Base-by-base conservation (phyloP, 2,329 filamentous ascomycete genomes). In the Neonectria punicea region DNA sequence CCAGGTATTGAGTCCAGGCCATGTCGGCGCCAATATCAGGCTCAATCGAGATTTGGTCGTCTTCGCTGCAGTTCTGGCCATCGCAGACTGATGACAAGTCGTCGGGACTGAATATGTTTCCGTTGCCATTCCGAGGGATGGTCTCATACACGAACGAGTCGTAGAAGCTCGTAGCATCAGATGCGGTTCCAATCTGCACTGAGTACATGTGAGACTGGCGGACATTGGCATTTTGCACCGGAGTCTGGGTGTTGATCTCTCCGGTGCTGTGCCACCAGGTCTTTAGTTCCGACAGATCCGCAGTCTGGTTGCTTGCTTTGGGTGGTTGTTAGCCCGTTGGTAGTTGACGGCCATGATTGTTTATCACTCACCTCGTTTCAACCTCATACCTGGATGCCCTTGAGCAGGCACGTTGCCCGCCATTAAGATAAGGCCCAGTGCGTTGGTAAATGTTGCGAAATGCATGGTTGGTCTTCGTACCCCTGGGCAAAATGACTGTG, bases 101-200 rank as follows among this genome's bases (percentile, higher is more conserved):
- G 16, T 53, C 67, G 4, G 74, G 71, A 20, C 73, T 68, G 49
- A 64, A 68, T 41, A 78, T 76, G 16, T 75, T 72, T 11, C 73
- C 75, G 50, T 77, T 77, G n/a, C 78, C 78, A 63, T 78, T 80
- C 14, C 77, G 67, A 0, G 78, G 78, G 34, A 80, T 79, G 34
- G 71, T 63, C 65, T 80, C 76, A 58, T 80, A 79, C 10, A 77
- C 77, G 54, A 80, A 80, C 2, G 78, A 79, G 55, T 76, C 68
- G 43, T 70, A 63, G 36, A 73, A 73, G 2, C 34, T 22, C 10
- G 18, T 13, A 5, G 57, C 20, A 3, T 14, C n/a, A 14, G 53
- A 44, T 18, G 60, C 41, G 4, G 56, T 16, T 22, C 60, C 63
- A 5, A 70, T 58, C 30, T 69, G 62, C 32, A 70, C 54, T 5